Evolutionary conservation across 1,139 yeast species (phyloP).

Genomic region (Kodamaea sp.): DNA sequence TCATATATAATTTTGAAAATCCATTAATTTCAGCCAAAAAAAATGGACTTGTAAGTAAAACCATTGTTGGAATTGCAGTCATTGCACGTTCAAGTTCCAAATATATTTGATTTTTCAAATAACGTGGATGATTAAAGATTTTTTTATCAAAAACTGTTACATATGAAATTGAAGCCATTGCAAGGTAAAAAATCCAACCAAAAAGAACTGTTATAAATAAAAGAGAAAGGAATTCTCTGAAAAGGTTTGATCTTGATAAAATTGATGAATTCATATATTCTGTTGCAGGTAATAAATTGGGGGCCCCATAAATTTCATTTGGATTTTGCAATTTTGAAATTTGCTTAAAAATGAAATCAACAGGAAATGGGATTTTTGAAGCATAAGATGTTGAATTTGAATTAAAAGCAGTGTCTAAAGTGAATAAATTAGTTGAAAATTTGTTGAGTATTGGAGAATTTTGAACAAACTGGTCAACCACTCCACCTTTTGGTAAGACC

Average conservation of each 20-base stretch:
- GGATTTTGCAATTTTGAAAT: slow-evolving; percentile 28
- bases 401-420: too few species aligned
- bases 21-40: slow-evolving; percentile 82
- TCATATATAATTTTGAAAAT: slow-evolving; percentile 70
- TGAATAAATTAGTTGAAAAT: slow-evolving; percentile 1
- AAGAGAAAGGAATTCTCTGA: slow-evolving; percentile 69
- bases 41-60: slow-evolving; percentile 82
- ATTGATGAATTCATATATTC: slow-evolving; percentile 57
- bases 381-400: too few species aligned
- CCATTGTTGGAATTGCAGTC: slow-evolving; percentile 86
- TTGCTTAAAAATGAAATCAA: slow-evolving; percentile 1
- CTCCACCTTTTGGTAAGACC: slow-evolving; percentile 34
- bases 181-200: slow-evolving; percentile 77
- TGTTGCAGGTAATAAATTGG: slow-evolving; percentile 40
- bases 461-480: slow-evolving; percentile 17
- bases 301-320: slow-evolving; percentile 40
- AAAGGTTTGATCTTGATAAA: slow-evolving; percentile 63
- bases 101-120: slow-evolving; percentile 85
- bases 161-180: slow-evolving; percentile 75
- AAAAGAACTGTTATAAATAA: slow-evolving; percentile 72
- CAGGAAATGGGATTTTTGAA: background rate
- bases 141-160: slow-evolving; percentile 76
- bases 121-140: slow-evolving; percentile 93
- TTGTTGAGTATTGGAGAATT: slow-evolving; percentile 9
- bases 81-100: slow-evolving; percentile 78